Percentiles rank a stretch among this genome's conserved stretches.
Conservation (phyloP, 495 filamentous ascomycete species). For the Oidiodendron maius region DNA sequence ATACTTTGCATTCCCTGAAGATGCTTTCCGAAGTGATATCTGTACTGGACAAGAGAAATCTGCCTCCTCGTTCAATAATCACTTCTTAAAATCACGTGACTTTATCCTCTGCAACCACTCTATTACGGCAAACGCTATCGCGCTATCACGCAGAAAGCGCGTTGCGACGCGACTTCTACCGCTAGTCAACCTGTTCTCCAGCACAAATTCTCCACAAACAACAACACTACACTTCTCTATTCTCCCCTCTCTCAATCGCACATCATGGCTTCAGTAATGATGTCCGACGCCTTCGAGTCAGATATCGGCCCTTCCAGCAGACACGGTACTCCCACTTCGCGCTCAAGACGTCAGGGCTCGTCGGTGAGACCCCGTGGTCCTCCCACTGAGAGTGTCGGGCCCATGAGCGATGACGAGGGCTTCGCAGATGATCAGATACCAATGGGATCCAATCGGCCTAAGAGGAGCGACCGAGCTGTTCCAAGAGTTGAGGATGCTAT, state of each 20-base stretch:
- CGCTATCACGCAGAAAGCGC: slow-evolving; percentile 10
- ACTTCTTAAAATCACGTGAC: too few relatives aligned
- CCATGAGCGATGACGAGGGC: slow-evolving; percentile 58
- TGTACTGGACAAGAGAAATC: too few relatives aligned
- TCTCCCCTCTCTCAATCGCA: neutral
- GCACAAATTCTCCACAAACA: slow-evolving; percentile 6
- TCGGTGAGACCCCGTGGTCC: slow-evolving; percentile 55
- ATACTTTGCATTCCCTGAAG: too few relatives aligned
- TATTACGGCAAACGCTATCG: slow-evolving; percentile 16
- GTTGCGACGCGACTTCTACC: slow-evolving; percentile 8
- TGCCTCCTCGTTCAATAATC: too few relatives aligned
- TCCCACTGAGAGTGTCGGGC: slow-evolving; percentile 60
- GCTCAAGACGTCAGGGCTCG: slow-evolving; percentile 34
- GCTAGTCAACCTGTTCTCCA: slow-evolving; percentile 10
- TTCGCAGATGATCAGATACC: slow-evolving; percentile 54
- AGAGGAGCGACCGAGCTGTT: slow-evolving; percentile 57
- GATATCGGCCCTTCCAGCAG: slow-evolving; percentile 17
- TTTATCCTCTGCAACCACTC: slow-evolving; percentile 14
- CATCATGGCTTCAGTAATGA: slow-evolving; percentile 22
- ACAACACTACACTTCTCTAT: slow-evolving; percentile 8
- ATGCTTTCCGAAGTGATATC: too few relatives aligned
- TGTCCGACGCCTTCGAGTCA: slow-evolving; percentile 18
- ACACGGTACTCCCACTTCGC: slow-evolving; percentile 15
- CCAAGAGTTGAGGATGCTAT: slow-evolving; percentile 83
- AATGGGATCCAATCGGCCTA: slow-evolving; percentile 46